These are phyloP conservation scores for Waltiozyma solani DNA, from an alignment of 1,139 yeast genomes.

Conservation along the genomic window DNA sequence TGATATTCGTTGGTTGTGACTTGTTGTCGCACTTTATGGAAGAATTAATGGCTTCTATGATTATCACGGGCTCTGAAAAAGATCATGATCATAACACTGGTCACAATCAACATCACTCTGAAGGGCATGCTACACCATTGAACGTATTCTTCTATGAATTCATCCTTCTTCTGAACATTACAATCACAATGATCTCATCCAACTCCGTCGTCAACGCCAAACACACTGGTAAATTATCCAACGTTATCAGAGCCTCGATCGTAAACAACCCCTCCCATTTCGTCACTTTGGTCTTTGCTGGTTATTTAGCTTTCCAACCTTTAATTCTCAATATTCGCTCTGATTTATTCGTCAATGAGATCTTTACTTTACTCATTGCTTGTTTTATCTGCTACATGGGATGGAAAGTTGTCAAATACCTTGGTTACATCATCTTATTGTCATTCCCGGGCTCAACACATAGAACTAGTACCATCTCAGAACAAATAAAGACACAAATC, in stretches of 20 bases:
- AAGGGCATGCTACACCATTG: conserved; percentile 20
- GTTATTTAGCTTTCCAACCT: conserved; percentile 17
- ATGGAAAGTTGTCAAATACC: conserved; percentile 39
- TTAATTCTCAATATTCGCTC: conserved; percentile 23
- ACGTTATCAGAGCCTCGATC: conserved; percentile 8
- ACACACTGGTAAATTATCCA: not conserved
- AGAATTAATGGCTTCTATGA: conserved; percentile 48
- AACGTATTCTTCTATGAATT: conserved; percentile 24
- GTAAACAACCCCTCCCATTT: conserved; percentile 52
- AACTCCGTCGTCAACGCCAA: conserved; percentile 16
- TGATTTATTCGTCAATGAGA: conserved; percentile 33
- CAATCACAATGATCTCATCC: conserved; percentile 23
- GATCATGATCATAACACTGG: conserved; percentile 26
- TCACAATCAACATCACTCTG: conserved; percentile 15
- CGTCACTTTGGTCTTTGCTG: conserved; percentile 49
- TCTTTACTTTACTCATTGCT: conserved; percentile 42
- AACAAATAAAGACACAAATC: conserved; percentile 32
- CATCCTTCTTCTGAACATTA: conserved; percentile 19
- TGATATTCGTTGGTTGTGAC: conserved; percentile 88
- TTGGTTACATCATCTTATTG: conserved; percentile 43
- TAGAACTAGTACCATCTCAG: conserved; percentile 24
- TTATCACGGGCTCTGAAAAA: conserved; percentile 24
- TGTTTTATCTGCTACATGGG: conserved; percentile 40
- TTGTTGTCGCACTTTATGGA: conserved; percentile 77
- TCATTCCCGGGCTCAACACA: conserved; percentile 39